A percentile compares a stretch with the other conserved stretches of the same genome.
phyloP scores from a whole-genome alignment of 441 rosid genomes.

The Mallotus japonicus region DNA sequence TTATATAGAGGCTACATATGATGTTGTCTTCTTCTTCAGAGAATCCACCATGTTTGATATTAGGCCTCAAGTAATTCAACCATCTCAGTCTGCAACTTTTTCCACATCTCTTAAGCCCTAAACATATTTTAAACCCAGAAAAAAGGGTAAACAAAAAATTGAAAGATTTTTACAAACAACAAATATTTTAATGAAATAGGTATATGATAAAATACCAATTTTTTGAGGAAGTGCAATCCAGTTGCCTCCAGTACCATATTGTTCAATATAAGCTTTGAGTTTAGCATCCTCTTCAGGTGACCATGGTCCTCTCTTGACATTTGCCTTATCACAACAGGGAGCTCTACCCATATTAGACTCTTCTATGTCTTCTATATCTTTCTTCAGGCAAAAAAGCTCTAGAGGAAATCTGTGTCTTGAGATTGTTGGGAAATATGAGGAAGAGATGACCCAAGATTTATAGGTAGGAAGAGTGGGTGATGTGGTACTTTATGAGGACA shows the following conservation, averaged over 20 bases:
- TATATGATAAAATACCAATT: conserved; percentile 49
- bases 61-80: conserved; percentile 94
- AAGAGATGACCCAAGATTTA: conserved; percentile 39
- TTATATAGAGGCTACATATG: conserved; percentile 91
- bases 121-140: background rate
- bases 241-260: conserved; percentile 84
- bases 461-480: conserved; percentile 39
- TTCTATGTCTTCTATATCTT: background rate
- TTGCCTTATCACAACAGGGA: conserved; percentile 94
- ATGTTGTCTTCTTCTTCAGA: conserved; percentile 96
- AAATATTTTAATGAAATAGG: background rate
- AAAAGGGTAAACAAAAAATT: background rate
- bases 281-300: conserved; percentile 91
- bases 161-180: background rate
- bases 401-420: conserved; percentile 10
- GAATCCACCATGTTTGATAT: conserved; percentile 95
- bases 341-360: conserved; percentile 77
- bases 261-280: conserved; percentile 86
- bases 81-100: conserved; percentile 96
- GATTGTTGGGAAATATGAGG: conserved; percentile 32
- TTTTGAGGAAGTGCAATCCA: conserved; percentile 99
- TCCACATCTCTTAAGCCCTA: conserved; percentile 96
- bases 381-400: conserved; percentile 5
- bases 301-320: conserved; percentile 98
- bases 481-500: conserved; percentile 31